Base-by-base conservation (phyloP, 2,329 filamentous ascomycete genomes). In the Stagonosporopsis vannaccii region DNA sequence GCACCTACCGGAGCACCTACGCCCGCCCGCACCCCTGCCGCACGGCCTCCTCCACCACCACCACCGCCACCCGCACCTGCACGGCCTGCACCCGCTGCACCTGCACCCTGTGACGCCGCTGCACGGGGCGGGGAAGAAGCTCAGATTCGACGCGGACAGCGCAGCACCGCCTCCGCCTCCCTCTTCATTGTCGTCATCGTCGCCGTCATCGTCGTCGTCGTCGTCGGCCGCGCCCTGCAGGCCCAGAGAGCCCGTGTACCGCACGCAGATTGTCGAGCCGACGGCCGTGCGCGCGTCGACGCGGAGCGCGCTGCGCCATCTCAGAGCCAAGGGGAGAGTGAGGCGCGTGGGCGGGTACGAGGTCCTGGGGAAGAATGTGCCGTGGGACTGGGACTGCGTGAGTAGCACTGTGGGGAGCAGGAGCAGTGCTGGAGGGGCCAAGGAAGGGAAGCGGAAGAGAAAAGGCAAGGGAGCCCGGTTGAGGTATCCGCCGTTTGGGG, bases 361-460 rank as follows among this genome's bases (percentile, higher is more conserved):
- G 22, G 66, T 73, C 0, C 28, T 72, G n/a, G 66, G 71, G 0
- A 57, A 44, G 25, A 61, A 69, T 30, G 66, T 72, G 3, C 72
- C 72, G 8, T 74, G 71, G 69, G 64, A 68, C 50, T 74, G 72
- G 72, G 72, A 74, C 23, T 73, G 71, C 28, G 60, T 74, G 12
- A 72, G 70, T 47, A 74, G 69, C 48, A 63, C 63, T 1, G 62
- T 58, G 3, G 64, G 61, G 3, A 68, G 67, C 36, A 56, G 61
- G 3, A 68, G 67, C 36, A 56, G 56, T 33, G 52, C 19, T 33
- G 37, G 32, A 7, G 53, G 48, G 0, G 45, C n/a, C n/a, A n/a
- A 56, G 4, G 17, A 11, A 12, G 53, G 50, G 50, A 39, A 46
- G 8, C 49, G 47, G 54, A 56, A 49, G 43, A 53, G 28, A n/a